Conservation (phyloP, 305 asterid genomes). For the Salvia sclarea region DNA sequence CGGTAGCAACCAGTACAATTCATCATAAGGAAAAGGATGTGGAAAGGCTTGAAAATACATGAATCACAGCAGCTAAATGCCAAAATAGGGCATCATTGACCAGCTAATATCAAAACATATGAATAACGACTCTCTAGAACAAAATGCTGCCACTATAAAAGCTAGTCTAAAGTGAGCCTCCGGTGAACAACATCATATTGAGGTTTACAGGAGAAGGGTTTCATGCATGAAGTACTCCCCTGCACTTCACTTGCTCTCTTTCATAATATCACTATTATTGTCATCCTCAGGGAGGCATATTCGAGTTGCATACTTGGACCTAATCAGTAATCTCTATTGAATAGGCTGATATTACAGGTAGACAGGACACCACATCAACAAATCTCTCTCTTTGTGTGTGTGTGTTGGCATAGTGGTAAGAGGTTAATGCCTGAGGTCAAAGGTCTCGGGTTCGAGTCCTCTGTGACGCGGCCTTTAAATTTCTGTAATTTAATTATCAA, state of each 20-base stretch:
- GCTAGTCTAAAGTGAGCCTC: neutral
- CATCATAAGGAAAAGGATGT: constrained; percentile 20
- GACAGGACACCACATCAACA: neutral
- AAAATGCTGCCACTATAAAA: neutral
- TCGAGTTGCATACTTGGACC: neutral
- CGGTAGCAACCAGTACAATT: constrained; percentile 4
- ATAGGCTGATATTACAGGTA: constrained; percentile 2
- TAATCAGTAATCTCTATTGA: neutral
- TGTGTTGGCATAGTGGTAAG: no score
- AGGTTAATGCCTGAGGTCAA: no score
- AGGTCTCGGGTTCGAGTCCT: no score
- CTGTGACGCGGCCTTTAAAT: no score
- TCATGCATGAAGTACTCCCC: neutral
- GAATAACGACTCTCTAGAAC: constrained; percentile 6
- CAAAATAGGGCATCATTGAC: constrained; percentile 16
- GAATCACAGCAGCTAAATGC: constrained; percentile 2
- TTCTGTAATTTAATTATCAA: no score
- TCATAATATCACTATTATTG: neutral
- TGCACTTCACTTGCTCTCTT: neutral
- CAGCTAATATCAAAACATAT: constrained; percentile 21
- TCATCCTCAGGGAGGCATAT: neutral
- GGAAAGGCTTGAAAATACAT: constrained; percentile 21
- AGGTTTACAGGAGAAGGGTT: constrained; percentile 1
- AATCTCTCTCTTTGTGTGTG: no score
- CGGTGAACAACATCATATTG: neutral